Evolutionary conservation across 2,329 filamentous ascomycete genomes (phyloP), one percentile per base, ranked within the genome.

Genomic region (Colletotrichum karsti): DNA sequence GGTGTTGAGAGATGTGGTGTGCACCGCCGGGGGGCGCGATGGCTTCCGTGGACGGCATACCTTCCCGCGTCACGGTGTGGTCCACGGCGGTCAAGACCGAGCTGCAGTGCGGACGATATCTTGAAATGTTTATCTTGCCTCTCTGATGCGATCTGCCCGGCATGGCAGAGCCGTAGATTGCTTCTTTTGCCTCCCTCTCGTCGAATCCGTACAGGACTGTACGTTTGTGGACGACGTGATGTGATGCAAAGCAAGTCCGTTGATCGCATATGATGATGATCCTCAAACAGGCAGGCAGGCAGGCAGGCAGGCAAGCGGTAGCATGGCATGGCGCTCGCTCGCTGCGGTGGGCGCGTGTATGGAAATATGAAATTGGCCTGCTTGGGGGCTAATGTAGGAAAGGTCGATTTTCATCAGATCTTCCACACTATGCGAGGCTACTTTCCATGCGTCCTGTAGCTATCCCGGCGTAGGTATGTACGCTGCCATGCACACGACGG

Each of bases 341-440:
- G 46, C 26, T 13, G 54, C 20, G 58, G 26, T 3, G 35, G n/a
- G n/a, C 30, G 60, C 61, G 54, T 13, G 22, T 13, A 15, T 42
- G 33, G 18, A n/a, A 20, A 18, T 30, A 7, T 15, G 26, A 15
- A 15, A 13, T 46, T 46, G 22, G 55, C 33, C 26, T 37, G 53
- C n/a, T 24, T 51, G 41, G 35, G 64, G 53, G 35, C 67, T 62
- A 57, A 67, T 60, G 58, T 70, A 70, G 59, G 64, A 64, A 63
- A 57, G 39, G 39, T 48, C 30, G 57, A 60, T 63, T 57, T 42
- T 63, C 63, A 55, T 54, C 53, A 69, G 67, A 69, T 69, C 67
- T 57, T 68, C 53, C 57, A 50, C 26, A 50, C 44, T 20, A 69
- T 67, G 67, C 62, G 50, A 61, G 63, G 62, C 55, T 61, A 66